A percentile compares a stretch with the other conserved stretches of the same genome.
phyloP scores from a whole-genome alignment of 192 early-diverging fungal genomes.

The Coemansia sp. region DNA sequence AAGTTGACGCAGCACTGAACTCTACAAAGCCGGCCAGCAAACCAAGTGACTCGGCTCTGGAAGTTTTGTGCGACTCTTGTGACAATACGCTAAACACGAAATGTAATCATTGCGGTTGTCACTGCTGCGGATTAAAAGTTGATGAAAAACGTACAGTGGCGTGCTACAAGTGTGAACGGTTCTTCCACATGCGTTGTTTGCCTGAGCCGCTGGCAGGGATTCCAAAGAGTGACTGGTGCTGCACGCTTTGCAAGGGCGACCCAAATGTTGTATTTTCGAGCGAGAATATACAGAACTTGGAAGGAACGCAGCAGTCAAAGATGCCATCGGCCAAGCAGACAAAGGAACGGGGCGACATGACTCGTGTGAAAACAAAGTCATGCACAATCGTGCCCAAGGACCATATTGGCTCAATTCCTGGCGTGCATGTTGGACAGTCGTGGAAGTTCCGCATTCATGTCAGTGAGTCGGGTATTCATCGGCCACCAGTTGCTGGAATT shows the following conservation, averaged over 20 bases:
- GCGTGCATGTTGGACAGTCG: constrained; percentile 57
- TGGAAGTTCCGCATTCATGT: constrained; percentile 56
- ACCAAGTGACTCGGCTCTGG: constrained; percentile 23
- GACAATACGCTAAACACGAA: constrained; percentile 17
- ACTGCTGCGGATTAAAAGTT: constrained; percentile 54
- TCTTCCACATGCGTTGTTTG: constrained; percentile 59
- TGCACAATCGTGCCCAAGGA: constrained; percentile 46
- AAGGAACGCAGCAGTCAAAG: constrained; percentile 46
- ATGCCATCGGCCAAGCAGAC: constrained; percentile 58
- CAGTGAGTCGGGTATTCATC: constrained; percentile 58
- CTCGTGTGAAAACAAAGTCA: constrained; percentile 47
- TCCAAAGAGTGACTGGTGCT: constrained; percentile 56
- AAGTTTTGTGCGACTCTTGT: constrained; percentile 38
- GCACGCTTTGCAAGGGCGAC: constrained; percentile 52
- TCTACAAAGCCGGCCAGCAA: background rate
- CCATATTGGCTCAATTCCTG: constrained; percentile 60
- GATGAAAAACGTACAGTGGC: constrained; percentile 56
- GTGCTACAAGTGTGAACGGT: constrained; percentile 61
- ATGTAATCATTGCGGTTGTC: constrained; percentile 58
- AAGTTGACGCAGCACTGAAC: background rate
- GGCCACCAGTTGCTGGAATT: constrained; percentile 67
- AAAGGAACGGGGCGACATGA: constrained; percentile 56
- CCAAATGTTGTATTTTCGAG: constrained; percentile 36
- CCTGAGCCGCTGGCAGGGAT: constrained; percentile 34
- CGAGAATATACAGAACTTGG: constrained; percentile 47